phyloP scores from a whole-genome alignment of 129 eudicot species.

The Lactuca saligna region DNA sequence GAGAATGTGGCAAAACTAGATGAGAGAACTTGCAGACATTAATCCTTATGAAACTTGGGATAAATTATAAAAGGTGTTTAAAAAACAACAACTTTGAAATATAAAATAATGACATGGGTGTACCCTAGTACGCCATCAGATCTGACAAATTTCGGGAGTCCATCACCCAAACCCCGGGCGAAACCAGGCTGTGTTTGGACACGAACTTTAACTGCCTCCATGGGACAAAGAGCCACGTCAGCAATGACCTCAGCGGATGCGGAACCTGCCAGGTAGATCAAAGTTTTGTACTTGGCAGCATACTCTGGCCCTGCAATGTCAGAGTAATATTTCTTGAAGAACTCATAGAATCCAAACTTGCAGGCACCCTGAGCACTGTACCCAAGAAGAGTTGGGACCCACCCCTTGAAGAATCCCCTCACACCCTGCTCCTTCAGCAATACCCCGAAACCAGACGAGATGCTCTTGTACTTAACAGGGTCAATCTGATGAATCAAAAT shows the following conservation, averaged over 20 bases:
- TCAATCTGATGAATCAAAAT: constrained; percentile 45
- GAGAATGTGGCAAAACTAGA: constrained; percentile 15
- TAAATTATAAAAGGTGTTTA: no score
- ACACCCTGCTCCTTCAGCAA: constrained; percentile 75
- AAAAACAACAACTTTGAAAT: background rate
- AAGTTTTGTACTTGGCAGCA: constrained; percentile 83
- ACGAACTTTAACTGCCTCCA: constrained; percentile 86
- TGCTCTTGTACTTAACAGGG: constrained; percentile 80
- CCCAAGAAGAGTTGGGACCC: constrained; percentile 81
- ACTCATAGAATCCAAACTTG: constrained; percentile 85
- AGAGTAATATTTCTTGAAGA: constrained; percentile 86
- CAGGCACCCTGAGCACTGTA: constrained; percentile 93
- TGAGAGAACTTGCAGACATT: background rate
- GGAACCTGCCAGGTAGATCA: constrained; percentile 82
- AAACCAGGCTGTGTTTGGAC: constrained; percentile 89
- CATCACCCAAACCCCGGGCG: constrained; percentile 77
- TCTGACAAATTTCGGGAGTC: constrained; percentile 73
- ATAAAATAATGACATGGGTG: background rate
- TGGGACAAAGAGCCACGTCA: constrained; percentile 78
- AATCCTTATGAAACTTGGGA: constrained; percentile 2
- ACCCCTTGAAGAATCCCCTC: constrained; percentile 72
- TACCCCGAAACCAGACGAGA: constrained; percentile 74
- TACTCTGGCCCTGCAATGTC: constrained; percentile 82
- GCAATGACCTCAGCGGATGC: constrained; percentile 91
- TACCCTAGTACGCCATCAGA: constrained; percentile 88